A percentile compares a stretch with the other conserved stretches of the same genome.
These are phyloP conservation scores for Teunomyces funiuensis DNA, from an alignment of 805 yeast genomes.

Conservation along the genomic window DNA sequence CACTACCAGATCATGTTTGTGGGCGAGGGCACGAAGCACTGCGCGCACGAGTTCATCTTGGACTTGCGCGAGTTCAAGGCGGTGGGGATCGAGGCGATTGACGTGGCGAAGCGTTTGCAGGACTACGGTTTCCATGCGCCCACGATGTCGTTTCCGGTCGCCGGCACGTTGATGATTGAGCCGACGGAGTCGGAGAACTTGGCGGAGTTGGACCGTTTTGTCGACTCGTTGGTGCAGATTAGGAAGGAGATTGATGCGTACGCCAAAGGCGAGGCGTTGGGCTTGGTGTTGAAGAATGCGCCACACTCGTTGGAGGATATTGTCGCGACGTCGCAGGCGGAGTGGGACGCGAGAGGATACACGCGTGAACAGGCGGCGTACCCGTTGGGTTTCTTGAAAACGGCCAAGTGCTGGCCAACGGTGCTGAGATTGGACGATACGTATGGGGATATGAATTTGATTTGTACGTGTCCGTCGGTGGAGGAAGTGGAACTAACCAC, in stretches of 20 bases:
- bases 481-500: too few relatives aligned
- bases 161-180: conserved; percentile 96
- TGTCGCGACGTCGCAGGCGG: conserved; percentile 53
- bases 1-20: conserved; percentile 78
- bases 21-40: conserved; percentile 58
- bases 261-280: conserved; percentile 63
- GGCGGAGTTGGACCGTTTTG: conserved; percentile 86
- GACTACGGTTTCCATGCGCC: conserved; percentile 99
- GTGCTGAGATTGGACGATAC: conserved; percentile 93
- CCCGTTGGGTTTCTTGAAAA: conserved; percentile 74
- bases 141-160: conserved; percentile 97
- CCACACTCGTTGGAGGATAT: conserved; percentile 90
- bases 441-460: conserved; percentile 86
- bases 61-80: conserved; percentile 84
- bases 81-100: conserved; percentile 88
- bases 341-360: conserved; percentile 86
- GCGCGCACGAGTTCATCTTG: conserved; percentile 96
- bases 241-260: conserved; percentile 77
- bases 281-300: conserved; percentile 77
- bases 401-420: conserved; percentile 90
- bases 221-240: conserved; percentile 81
- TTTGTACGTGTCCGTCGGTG: conserved; percentile 91
- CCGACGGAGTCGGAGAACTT: conserved; percentile 95
- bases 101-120: conserved; percentile 93
- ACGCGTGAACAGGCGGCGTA: conserved; percentile 91